Evolutionary conservation across 1,139 yeast species (phyloP).

Genomic region (Pichiaceae sp.): DNA sequence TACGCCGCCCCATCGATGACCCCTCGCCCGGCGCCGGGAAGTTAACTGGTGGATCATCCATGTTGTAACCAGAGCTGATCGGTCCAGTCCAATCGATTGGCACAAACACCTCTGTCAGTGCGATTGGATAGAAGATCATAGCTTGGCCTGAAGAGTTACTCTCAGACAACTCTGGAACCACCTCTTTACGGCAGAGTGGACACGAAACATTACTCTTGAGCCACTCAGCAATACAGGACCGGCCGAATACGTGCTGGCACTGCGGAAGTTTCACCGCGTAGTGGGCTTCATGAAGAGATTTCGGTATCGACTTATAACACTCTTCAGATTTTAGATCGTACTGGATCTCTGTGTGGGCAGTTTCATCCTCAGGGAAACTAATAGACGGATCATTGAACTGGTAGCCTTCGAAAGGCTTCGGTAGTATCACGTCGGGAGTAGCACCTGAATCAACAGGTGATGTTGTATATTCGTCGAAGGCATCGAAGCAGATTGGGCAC

Average conservation of each 20-base stretch:
- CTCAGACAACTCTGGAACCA: slow-evolving; percentile 16
- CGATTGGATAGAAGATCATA: slow-evolving; percentile 16
- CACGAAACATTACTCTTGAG: slow-evolving; percentile 20
- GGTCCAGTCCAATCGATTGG: slow-evolving; percentile 24
- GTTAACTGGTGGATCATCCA: slow-evolving; percentile 20
- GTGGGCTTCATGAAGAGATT: slow-evolving; percentile 9
- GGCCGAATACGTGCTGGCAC: slow-evolving; percentile 24
- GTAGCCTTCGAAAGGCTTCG: slow-evolving; percentile 11
- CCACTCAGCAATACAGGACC: slow-evolving; percentile 25
- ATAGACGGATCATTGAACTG: slow-evolving; percentile 16
- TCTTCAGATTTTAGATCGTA: slow-evolving; percentile 5
- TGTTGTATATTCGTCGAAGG: slow-evolving; percentile 12
- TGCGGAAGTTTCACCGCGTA: slow-evolving; percentile 21
- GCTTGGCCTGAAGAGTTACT: slow-evolving; percentile 1
- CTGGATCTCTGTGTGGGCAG: slow-evolving; percentile 12
- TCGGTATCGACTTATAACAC: neutral
- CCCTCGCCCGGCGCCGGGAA: slow-evolving; percentile 21
- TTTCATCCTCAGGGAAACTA: slow-evolving; percentile 17
- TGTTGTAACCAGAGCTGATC: slow-evolving; percentile 9
- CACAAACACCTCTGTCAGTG: slow-evolving; percentile 21
- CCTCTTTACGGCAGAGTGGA: slow-evolving; percentile 25
- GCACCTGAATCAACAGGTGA: neutral
- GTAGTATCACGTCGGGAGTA: slow-evolving; percentile 4
- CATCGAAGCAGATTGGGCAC: slow-evolving; percentile 22
- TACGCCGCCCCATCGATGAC: slow-evolving; percentile 18